A percentile compares a stretch with the other conserved stretches of the same genome.
Conservation (phyloP, 805 yeast species). For the Lipomyces yamadae region DNA sequence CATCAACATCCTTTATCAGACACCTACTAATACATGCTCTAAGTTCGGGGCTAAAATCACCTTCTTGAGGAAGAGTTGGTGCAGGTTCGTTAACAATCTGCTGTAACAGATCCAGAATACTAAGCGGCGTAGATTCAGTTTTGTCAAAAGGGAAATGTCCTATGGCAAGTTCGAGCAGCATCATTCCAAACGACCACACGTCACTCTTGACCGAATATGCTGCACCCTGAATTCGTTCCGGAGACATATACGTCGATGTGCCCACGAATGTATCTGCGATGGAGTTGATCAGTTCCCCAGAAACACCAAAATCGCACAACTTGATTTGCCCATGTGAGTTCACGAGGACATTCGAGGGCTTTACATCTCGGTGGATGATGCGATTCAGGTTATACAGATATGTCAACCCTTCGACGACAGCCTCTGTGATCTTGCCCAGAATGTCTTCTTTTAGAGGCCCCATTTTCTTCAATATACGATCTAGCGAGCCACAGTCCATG, state of each 20-base stretch:
- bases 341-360: conserved; percentile 90
- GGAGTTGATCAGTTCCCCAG: conserved; percentile 96
- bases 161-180: conserved; percentile 84
- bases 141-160: conserved; percentile 74
- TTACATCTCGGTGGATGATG: conserved; percentile 93
- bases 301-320: conserved; percentile 95
- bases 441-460: conserved; percentile 73
- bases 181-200: conserved; percentile 94
- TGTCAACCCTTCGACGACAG: conserved; percentile 78
- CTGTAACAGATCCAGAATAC: conserved; percentile 87
- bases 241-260: conserved; percentile 91
- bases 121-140: conserved; percentile 59
- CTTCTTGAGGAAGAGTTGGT: conserved; percentile 63
- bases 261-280: conserved; percentile 98
- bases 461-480: conserved; percentile 65
- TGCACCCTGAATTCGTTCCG: conserved; percentile 95
- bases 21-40: conserved; percentile 76
- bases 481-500: conserved; percentile 92
- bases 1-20: conserved; percentile 68
- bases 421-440: conserved; percentile 71
- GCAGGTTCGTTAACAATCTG: conserved; percentile 92
- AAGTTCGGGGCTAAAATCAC: conserved; percentile 54
- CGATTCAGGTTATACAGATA: conserved; percentile 83
- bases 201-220: conserved; percentile 94
- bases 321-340: conserved; percentile 86